Percentiles rank a stretch among this genome's conserved stretches.
Evolutionary conservation across 2,329 filamentous ascomycete species (phyloP).

Genomic region (Aspergillus aculeatus): DNA sequence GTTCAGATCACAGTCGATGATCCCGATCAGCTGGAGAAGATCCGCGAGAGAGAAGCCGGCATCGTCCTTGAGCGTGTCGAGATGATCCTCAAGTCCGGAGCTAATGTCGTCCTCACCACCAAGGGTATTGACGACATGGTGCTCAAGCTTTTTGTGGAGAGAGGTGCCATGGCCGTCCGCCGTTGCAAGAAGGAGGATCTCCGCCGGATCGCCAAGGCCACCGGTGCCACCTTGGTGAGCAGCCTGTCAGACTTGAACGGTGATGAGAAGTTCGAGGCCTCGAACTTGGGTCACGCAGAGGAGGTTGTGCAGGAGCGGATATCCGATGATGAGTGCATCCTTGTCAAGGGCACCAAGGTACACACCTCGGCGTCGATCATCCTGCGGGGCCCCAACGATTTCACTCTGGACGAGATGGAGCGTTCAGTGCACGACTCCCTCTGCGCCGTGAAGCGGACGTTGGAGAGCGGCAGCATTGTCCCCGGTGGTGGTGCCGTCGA

Average conservation of each 20-base stretch:
- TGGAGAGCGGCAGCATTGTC: slow-evolving; percentile 95
- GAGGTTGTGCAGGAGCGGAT: slow-evolving; percentile 98
- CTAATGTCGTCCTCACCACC: slow-evolving; percentile 93
- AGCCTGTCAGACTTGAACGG: slow-evolving; percentile 95
- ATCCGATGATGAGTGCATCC: slow-evolving; percentile 96
- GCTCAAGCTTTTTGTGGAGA: slow-evolving; percentile 91
- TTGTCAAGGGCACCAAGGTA: slow-evolving; percentile 92
- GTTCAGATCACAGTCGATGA: slow-evolving; percentile 98
- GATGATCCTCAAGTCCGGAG: slow-evolving; percentile 95
- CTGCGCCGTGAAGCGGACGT: slow-evolving; percentile 92
- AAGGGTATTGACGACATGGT: slow-evolving; percentile 98
- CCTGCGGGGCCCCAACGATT: slow-evolving; percentile 92
- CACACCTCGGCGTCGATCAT: slow-evolving; percentile 95
- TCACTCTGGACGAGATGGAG: slow-evolving; percentile 98
- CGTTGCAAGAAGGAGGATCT: slow-evolving; percentile 99
- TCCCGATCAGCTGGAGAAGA: slow-evolving; percentile 95
- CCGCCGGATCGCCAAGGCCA: slow-evolving; percentile 90
- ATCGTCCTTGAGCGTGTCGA: slow-evolving; percentile 93
- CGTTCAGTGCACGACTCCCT: slow-evolving; percentile 95
- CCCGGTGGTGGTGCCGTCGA: slow-evolving; percentile 95
- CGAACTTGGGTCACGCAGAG: slow-evolving; percentile 85
- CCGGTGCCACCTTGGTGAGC: slow-evolving; percentile 88
- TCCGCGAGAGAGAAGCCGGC: slow-evolving; percentile 84
- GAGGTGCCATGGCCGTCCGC: slow-evolving; percentile 90
- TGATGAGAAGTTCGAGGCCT: slow-evolving; percentile 92